Evolutionary conservation across 2,329 filamentous ascomycete genomes (phyloP).

Genomic region (Penicillium sp.): DNA sequence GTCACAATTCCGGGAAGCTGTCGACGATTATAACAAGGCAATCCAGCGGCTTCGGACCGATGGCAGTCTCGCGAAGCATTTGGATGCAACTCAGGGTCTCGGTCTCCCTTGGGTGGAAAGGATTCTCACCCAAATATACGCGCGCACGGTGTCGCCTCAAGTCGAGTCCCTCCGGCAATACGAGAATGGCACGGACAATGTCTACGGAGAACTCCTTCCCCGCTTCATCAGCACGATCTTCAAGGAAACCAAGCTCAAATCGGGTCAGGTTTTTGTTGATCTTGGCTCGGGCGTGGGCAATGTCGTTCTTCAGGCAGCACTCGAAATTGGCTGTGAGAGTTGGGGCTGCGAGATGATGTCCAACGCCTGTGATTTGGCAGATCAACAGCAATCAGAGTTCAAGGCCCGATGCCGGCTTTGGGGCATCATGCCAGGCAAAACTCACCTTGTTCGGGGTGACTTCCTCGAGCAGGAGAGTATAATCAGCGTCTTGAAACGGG

Average conservation of each 20-base stretch:
- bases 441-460: conserved; percentile 77
- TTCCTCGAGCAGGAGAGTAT: conserved; percentile 73
- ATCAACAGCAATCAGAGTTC: conserved; percentile 78
- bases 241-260: conserved; percentile 71
- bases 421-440: conserved; percentile 75
- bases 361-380: conserved; percentile 78
- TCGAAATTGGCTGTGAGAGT: conserved; percentile 89
- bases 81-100: conserved; percentile 66
- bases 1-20: conserved; percentile 66
- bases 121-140: conserved; percentile 83
- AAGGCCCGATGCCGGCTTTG: conserved; percentile 79
- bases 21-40: conserved; percentile 72
- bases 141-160: conserved; percentile 84
- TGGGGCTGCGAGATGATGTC: conserved; percentile 97
- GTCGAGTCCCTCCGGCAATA: conserved; percentile 82
- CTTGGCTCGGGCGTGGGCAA: conserved; percentile 95
- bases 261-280: conserved; percentile 85
- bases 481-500: conserved; percentile 68
- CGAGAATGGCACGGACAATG: conserved; percentile 84
- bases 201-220: conserved; percentile 88
- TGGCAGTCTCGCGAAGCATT: conserved; percentile 67
- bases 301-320: conserved; percentile 86
- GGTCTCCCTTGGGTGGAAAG: conserved; percentile 70
- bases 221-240: conserved; percentile 82
- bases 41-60: conserved; percentile 63